Evolutionary conservation across 2,329 filamentous ascomycete species (phyloP), one percentile per base, ranked within the genome.

Genomic region (Elsinoe fawcettii): DNA sequence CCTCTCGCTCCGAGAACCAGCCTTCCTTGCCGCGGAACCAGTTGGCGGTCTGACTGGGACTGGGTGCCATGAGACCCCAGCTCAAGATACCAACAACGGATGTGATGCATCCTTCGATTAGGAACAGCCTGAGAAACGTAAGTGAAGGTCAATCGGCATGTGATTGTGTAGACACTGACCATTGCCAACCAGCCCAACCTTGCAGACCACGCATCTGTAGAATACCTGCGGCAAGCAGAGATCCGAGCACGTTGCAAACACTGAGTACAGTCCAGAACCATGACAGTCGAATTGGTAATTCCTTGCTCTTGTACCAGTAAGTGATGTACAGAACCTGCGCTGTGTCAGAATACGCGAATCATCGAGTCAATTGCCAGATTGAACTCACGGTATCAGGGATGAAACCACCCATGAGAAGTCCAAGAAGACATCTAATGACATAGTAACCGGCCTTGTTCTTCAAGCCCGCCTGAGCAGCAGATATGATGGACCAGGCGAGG

Each of bases 301-400:
- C 87, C 55, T 77, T 77, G 0, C 81, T 81, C 46, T 82, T 90
- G 72, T 90, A 91, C 70, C 86, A 91, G 69, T 90, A 90, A 2
- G 81, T 84, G 4, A 55, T 30, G 25, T 55, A 55, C 5, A 55
- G 39, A 11, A 55, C 49, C 49, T 53, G n/a, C 4, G 20, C 5
- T 3, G 11, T 6, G 32, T 51, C 20, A 51, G 25, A 22, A 12
- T 18, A 22, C 7, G 3, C 2, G 1, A 7, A 37, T 16, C 25
- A 25, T 12, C 1, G 18, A 3, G 25, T 32, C 14, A 18, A 34
- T 20, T 12, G 2, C 9, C 43, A 23, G 11, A 30, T 12, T 25
- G 5, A 9, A 30, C 43, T 36, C n/a, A 51, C 47, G 2, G 49
- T 53, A 59, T 83, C 81, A 0, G 82, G 81, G 51, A 85, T 84